Percentiles rank a stretch among this genome's conserved stretches.
Evolutionary conservation across 495 filamentous ascomycete species (phyloP).

Genomic region (Pseudotulostoma volvatum): DNA sequence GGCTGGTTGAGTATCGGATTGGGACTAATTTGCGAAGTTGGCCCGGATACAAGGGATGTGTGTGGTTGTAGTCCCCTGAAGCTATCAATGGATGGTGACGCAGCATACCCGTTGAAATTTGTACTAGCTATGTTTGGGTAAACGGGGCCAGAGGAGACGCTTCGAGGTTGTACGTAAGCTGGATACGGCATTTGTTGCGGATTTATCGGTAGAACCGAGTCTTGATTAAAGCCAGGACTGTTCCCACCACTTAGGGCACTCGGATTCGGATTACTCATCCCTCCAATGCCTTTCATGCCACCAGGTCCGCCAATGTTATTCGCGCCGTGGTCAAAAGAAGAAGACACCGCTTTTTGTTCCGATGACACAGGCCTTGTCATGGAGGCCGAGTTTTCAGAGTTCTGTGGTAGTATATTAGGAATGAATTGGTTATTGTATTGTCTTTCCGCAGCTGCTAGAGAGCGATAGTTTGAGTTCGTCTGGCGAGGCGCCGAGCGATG

Average conservation of each 20-base stretch:
- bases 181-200: slow-evolving; percentile 35
- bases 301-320: slow-evolving; percentile 13
- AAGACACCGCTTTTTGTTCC: slow-evolving; percentile 21
- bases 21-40: slow-evolving; percentile 22
- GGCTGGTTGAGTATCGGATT: slow-evolving; percentile 28
- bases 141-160: slow-evolving; percentile 27
- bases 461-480: slow-evolving; percentile 23
- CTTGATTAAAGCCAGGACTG: slow-evolving; percentile 23
- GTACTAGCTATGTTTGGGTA: slow-evolving; percentile 22
- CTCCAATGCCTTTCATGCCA: slow-evolving; percentile 3
- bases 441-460: slow-evolving; percentile 28
- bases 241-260: slow-evolving; percentile 1
- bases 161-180: slow-evolving; percentile 28
- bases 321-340: slow-evolving; percentile 2
- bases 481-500: slow-evolving; percentile 35
- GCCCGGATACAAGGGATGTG: slow-evolving; percentile 18
- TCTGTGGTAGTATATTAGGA: slow-evolving; percentile 21
- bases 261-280: slow-evolving; percentile 8
- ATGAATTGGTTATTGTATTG: slow-evolving; percentile 31
- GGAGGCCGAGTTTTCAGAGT: slow-evolving; percentile 14
- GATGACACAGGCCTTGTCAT: slow-evolving; percentile 21
- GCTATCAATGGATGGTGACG: slow-evolving; percentile 25
- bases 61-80: slow-evolving; percentile 27
- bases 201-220: slow-evolving; percentile 20
- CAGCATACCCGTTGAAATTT: slow-evolving; percentile 25